These are phyloP conservation scores for Aspergillus biplanus DNA, from an alignment of 495 filamentous ascomycete genomes.

Conservation along the genomic window DNA sequence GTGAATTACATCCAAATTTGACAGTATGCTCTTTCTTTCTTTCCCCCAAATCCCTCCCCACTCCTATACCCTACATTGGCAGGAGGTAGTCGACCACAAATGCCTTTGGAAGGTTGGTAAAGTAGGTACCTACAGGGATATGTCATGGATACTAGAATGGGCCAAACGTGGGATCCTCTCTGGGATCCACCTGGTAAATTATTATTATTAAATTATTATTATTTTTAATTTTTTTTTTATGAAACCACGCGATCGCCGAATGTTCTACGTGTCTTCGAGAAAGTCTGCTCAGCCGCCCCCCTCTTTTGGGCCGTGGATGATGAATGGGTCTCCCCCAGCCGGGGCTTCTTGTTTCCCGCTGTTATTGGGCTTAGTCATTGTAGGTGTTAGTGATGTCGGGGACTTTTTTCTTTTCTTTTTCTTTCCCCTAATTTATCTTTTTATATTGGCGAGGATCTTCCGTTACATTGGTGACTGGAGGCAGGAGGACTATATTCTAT, in stretches of 20 bases:
- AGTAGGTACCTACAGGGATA: neutral
- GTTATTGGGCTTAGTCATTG: too few relatives aligned
- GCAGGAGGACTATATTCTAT: too few relatives aligned
- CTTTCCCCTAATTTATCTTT: neutral
- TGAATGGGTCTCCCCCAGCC: neutral
- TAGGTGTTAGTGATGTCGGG: too few relatives aligned
- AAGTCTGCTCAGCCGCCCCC: constrained; percentile 5
- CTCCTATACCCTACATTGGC: too few relatives aligned
- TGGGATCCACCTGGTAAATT: neutral
- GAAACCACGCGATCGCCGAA: neutral
- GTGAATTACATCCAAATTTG: too few relatives aligned
- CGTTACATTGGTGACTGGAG: too few relatives aligned
- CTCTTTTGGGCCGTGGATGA: neutral
- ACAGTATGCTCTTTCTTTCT: too few relatives aligned
- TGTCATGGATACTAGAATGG: too few relatives aligned
- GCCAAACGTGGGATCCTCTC: too few relatives aligned
- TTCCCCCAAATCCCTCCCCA: too few relatives aligned
- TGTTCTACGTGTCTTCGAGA: constrained; percentile 32
- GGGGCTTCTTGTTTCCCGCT: neutral
- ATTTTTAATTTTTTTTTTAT: neutral
- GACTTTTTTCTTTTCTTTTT: neutral
- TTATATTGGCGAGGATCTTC: too few relatives aligned
- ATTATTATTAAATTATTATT: neutral
- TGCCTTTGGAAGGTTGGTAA: neutral
- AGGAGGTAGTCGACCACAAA: too few relatives aligned